These are phyloP conservation scores for Phytophthora capsici DNA, from an alignment of 352 stramenopile genomes.

Conservation along the genomic window DNA sequence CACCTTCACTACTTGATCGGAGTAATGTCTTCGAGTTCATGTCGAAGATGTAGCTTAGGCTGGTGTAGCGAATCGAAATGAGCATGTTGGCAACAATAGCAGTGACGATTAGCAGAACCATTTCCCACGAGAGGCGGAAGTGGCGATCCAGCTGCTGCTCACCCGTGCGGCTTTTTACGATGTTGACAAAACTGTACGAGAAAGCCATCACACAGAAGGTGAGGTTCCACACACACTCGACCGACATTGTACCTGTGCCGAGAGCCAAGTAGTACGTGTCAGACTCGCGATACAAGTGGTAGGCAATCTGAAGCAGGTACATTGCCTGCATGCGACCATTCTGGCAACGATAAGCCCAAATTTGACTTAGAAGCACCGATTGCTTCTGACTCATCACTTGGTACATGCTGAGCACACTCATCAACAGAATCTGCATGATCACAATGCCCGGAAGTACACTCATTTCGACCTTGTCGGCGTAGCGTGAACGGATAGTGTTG, in stretches of 20 bases:
- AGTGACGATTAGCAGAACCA: constrained; percentile 40
- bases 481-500: constrained; percentile 36
- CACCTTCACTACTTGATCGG: constrained; percentile 20
- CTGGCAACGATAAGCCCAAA: constrained; percentile 48
- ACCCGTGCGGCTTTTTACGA: constrained; percentile 38
- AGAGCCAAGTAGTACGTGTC: constrained; percentile 43
- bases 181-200: constrained; percentile 45
- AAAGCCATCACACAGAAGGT: constrained; percentile 48
- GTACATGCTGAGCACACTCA: constrained; percentile 43
- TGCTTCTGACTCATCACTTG: constrained; percentile 45
- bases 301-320: constrained; percentile 44
- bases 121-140: constrained; percentile 44
- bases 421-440: constrained; percentile 42
- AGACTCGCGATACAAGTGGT: constrained; percentile 42
- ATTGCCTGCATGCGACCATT: constrained; percentile 44
- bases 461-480: constrained; percentile 41
- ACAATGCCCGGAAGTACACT: constrained; percentile 41
- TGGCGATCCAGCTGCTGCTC: constrained; percentile 42
- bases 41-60: constrained; percentile 36
- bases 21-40: constrained; percentile 33
- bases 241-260: constrained; percentile 43
- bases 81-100: constrained; percentile 34
- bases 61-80: constrained; percentile 37
- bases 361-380: constrained; percentile 43
- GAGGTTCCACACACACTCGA: constrained; percentile 46